Percentiles rank a stretch among this genome's conserved stretches.
Evolutionary conservation across 345 rosid species (phyloP).

Genomic region (Camelina neglecta): DNA sequence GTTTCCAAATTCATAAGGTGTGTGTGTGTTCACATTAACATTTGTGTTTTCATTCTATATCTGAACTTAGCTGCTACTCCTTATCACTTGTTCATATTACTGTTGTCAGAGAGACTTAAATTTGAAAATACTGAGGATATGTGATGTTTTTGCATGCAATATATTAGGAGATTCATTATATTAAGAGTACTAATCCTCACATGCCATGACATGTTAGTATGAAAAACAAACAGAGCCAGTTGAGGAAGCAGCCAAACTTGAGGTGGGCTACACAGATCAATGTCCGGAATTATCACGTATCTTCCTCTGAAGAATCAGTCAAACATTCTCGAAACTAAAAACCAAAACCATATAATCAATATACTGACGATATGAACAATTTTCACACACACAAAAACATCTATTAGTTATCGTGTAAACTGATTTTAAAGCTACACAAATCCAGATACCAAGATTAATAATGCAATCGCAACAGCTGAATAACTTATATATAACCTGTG

Average conservation of each 20-base stretch:
- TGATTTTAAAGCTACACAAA: conserved; percentile 22
- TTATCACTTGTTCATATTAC: conserved; percentile 22
- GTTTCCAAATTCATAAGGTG: conserved; percentile 1
- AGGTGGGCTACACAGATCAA: conserved; percentile 47
- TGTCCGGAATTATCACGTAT: conserved; percentile 40
- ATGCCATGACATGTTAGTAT: conserved; percentile 37
- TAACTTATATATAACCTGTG: background rate
- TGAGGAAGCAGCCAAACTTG: conserved; percentile 44
- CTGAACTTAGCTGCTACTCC: conserved; percentile 1
- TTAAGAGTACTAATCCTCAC: conserved; percentile 28
- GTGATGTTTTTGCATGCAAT: conserved; percentile 18
- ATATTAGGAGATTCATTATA: background rate
- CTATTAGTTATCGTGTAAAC: conserved; percentile 4
- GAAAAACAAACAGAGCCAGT: conserved; percentile 38
- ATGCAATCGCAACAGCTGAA: background rate
- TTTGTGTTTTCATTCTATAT: conserved; percentile 30
- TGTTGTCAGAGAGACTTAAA: conserved; percentile 9
- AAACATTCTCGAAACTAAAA: conserved; percentile 40
- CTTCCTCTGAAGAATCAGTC: conserved; percentile 42
- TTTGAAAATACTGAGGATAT: conserved; percentile 15
- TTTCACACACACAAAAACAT: background rate
- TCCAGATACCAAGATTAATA: conserved; percentile 16
- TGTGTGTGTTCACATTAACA: conserved; percentile 29
- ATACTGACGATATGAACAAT: background rate
- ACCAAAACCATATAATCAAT: conserved; percentile 1